Conservation (phyloP, 768 basidiomycete species). For the Russula ochroleuca region DNA sequence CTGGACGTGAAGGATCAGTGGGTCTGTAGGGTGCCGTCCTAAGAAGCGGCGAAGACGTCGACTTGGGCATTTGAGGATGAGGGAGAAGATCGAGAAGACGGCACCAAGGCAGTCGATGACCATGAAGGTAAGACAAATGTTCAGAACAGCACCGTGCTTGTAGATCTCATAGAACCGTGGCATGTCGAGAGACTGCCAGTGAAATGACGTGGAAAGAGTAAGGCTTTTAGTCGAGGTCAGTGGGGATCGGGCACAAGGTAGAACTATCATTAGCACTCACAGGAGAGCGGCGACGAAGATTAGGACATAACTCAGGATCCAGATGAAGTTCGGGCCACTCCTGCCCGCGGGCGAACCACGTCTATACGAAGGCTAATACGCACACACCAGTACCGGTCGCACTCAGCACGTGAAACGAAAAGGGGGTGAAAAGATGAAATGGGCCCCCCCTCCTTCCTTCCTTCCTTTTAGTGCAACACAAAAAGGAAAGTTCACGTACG, state of each 20-base stretch:
- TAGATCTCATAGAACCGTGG: slow-evolving; percentile 79
- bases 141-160: slow-evolving; percentile 55
- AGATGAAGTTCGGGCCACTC: slow-evolving; percentile 46
- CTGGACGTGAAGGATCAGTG: no score
- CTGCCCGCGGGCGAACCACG: slow-evolving; percentile 37
- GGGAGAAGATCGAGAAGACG: slow-evolving; percentile 63
- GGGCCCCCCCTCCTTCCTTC: background rate
- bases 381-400: background rate
- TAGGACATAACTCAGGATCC: slow-evolving; percentile 55
- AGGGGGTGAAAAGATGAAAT: background rate
- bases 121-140: slow-evolving; percentile 69
- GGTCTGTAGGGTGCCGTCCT: no score
- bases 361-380: slow-evolving; percentile 37
- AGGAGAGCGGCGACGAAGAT: slow-evolving; percentile 49
- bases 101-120: slow-evolving; percentile 64
- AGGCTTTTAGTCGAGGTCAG: background rate
- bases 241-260: background rate
- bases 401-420: background rate
- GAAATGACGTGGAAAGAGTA: background rate
- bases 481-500: slow-evolving; percentile 35
- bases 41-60: slow-evolving; percentile 61
- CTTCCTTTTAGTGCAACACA: no score
- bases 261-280: slow-evolving; percentile 32
- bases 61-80: slow-evolving; percentile 62
- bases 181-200: slow-evolving; percentile 31